These are phyloP conservation scores for Syzygium oleosum DNA, from an alignment of 345 rosid genomes.

Conservation along the genomic window DNA sequence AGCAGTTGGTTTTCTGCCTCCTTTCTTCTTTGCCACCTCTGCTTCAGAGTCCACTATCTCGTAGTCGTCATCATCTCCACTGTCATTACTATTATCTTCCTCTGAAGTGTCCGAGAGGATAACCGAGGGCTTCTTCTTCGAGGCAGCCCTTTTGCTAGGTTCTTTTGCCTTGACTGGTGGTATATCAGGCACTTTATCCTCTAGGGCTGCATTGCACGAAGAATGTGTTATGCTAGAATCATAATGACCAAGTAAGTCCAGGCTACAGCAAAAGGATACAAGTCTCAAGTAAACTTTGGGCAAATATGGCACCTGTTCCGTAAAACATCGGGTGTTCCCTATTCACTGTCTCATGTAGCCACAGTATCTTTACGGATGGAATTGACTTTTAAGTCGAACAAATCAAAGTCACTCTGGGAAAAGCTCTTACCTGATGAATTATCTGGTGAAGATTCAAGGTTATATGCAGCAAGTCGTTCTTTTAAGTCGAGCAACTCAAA, in stretches of 20 bases:
- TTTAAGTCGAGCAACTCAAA: constrained; percentile 50
- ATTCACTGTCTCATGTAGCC: background rate
- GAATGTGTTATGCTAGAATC: background rate
- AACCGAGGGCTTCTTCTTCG: constrained; percentile 23
- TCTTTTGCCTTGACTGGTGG: constrained; percentile 28
- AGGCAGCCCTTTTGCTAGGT: constrained; percentile 26
- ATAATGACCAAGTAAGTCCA: background rate
- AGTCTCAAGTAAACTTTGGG: background rate
- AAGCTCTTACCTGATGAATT: constrained; percentile 37
- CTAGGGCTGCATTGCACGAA: constrained; percentile 31
- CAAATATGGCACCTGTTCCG: background rate
- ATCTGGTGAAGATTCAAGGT: constrained; percentile 57
- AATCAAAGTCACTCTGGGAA: background rate
- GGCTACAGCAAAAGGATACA: background rate
- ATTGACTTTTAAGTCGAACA: background rate
- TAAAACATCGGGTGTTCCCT: background rate
- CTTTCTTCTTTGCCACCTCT: constrained; percentile 21
- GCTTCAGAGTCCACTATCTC: constrained; percentile 5
- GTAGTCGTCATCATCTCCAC: constrained; percentile 24
- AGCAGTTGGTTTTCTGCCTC: constrained; percentile 25
- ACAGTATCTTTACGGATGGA: background rate
- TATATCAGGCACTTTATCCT: constrained; percentile 25
- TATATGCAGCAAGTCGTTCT: constrained; percentile 63
- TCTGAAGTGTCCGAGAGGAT: constrained; percentile 25
- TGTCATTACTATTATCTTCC: constrained; percentile 11